phyloP scores from a whole-genome alignment of 1,284 basidiomycete species.

The Ustilago sp. region DNA sequence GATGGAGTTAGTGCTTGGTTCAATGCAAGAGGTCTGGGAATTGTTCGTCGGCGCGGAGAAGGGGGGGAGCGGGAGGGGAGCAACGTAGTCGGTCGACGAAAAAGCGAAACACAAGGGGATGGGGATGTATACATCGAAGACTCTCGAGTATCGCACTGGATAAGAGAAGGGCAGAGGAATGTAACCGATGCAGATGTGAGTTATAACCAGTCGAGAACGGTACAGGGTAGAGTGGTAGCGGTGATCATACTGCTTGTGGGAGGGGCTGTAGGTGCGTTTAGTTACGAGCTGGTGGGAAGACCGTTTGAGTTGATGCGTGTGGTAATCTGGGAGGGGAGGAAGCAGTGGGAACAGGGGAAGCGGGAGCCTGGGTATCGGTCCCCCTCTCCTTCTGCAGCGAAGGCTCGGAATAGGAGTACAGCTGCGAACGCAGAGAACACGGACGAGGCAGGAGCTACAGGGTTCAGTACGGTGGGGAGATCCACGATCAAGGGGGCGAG shows the following conservation, averaged over 20 bases:
- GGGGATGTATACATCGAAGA: slow-evolving; percentile 42
- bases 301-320: slow-evolving; percentile 69
- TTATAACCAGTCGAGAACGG: slow-evolving; percentile 64
- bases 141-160: slow-evolving; percentile 24
- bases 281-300: slow-evolving; percentile 66
- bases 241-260: slow-evolving; percentile 61
- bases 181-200: slow-evolving; percentile 50
- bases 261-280: slow-evolving; percentile 63
- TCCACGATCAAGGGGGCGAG: slow-evolving; percentile 33
- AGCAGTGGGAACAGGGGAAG: slow-evolving; percentile 62
- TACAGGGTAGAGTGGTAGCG: slow-evolving; percentile 56
- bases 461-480: slow-evolving; percentile 22
- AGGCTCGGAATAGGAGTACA: not conserved
- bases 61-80: not conserved
- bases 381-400: not conserved
- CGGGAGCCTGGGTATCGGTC: slow-evolving; percentile 37
- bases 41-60: slow-evolving; percentile 8
- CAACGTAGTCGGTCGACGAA: slow-evolving; percentile 32
- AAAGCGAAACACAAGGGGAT: slow-evolving; percentile 4
- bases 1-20: slow-evolving; percentile 59
- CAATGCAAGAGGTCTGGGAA: slow-evolving; percentile 46
- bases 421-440: not conserved
- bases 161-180: slow-evolving; percentile 29
- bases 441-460: slow-evolving; percentile 8
- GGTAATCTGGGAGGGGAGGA: slow-evolving; percentile 68